A percentile compares a stretch with the other conserved stretches of the same genome.
phyloP scores from a whole-genome alignment of 352 stramenopile genomes.

The Globisporangium lucens region DNA sequence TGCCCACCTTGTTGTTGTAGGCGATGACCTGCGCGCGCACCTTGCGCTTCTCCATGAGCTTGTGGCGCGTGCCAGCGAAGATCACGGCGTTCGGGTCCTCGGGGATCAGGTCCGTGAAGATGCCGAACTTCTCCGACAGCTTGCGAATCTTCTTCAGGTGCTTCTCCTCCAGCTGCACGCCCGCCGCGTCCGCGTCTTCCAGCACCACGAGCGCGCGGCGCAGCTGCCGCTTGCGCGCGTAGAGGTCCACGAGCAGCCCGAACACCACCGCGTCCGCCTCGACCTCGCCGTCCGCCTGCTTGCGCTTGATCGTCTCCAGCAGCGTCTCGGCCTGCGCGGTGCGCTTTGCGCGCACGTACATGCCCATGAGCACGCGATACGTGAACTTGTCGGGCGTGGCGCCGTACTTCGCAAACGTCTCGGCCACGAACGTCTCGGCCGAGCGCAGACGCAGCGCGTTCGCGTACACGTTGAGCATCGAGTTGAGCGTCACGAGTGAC shows the following conservation, averaged over 20 bases:
- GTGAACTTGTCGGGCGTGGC: slow-evolving; percentile 53
- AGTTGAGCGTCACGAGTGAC: slow-evolving; percentile 66
- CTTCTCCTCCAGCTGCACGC: slow-evolving; percentile 55
- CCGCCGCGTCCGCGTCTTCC: slow-evolving; percentile 50
- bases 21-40: slow-evolving; percentile 62
- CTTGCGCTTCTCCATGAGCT: slow-evolving; percentile 78
- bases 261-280: slow-evolving; percentile 56
- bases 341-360: slow-evolving; percentile 70
- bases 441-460: slow-evolving; percentile 64
- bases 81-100: slow-evolving; percentile 74
- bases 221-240: slow-evolving; percentile 59
- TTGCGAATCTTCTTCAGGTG: slow-evolving; percentile 69
- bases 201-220: slow-evolving; percentile 64
- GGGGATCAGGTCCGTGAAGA: slow-evolving; percentile 78
- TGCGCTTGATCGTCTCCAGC: slow-evolving; percentile 36
- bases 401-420: slow-evolving; percentile 46
- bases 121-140: slow-evolving; percentile 56
- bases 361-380: slow-evolving; percentile 79
- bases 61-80: slow-evolving; percentile 51
- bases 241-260: slow-evolving; percentile 72
- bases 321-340: slow-evolving; percentile 50
- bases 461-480: slow-evolving; percentile 75
- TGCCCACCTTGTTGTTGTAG: slow-evolving; percentile 73
- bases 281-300: slow-evolving; percentile 48
- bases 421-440: slow-evolving; percentile 44